Evolutionary conservation across 2,329 filamentous ascomycete genomes (phyloP), one percentile per base, ranked within the genome.

Genomic region (Lasiodiplodia gonubiensis): DNA sequence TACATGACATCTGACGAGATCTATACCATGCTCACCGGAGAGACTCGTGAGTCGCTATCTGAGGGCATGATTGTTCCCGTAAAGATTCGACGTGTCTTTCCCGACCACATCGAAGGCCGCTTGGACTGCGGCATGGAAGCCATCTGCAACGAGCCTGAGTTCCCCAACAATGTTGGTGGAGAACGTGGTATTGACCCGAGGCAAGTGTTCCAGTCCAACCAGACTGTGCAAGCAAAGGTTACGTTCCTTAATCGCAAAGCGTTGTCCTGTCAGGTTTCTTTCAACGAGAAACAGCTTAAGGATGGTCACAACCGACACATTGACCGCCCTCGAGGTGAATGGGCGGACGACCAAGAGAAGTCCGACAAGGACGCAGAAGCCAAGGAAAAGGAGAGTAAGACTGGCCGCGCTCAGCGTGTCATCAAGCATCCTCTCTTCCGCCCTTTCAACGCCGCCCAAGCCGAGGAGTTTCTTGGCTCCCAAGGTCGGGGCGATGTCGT

Each of bases 401-500:
- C 92, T 21, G 93, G 92, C 16, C 92, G 95, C 60, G 91, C 92
- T 2, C 93, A 97, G 78, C 89, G 95, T 77, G 95, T 99, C 68
- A 95, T 99, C 83, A 99, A 99, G 79, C 95, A 99, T 77, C 94
- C 95, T 30, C 88, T 98, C 18, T 99, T 98, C 87, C 92, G 90
- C 72, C 90, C 93, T 0, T 98, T 96, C 85, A 97, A 97, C 80
- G 88, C 93, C 35, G 89, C 89, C 2, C 93, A 98, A 80, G 95
- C 95, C 0, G 93, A 98, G 79, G 93, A 98, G 78, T 98, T 91
- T 77, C 86, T 99, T 37, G 93, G 93, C 51, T 92, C 91, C 16
- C 92, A 96, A 77, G 88, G 90, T 63, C 86, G 90, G 7, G 95
- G 95, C 59, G 95, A 98, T 78, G 91, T 96, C 66, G 93, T 99